These are phyloP conservation scores for Desmodesmus armatus DNA, from an alignment of 139 green algal genomes.

Conservation along the genomic window DNA sequence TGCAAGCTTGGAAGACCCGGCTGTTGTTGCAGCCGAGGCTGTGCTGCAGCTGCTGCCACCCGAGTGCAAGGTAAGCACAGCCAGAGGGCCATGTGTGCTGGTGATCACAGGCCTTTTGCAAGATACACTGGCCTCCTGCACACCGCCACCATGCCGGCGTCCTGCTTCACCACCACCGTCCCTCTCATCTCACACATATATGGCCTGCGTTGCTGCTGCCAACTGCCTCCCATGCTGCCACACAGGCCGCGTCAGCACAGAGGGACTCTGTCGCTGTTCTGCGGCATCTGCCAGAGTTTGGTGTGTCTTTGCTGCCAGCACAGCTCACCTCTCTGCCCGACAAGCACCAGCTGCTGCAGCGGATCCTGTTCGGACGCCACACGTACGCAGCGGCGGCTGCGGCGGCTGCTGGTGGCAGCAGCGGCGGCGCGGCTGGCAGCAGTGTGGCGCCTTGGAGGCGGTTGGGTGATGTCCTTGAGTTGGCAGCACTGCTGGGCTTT, in stretches of 20 bases:
- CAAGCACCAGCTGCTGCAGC: conserved; percentile 11
- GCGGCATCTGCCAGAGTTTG: conserved; percentile 31
- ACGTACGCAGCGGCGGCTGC: background rate
- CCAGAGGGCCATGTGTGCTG: background rate
- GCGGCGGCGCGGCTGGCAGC: background rate
- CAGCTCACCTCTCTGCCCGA: conserved; percentile 30
- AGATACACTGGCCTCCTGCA: no score
- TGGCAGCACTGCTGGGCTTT: conserved; percentile 39
- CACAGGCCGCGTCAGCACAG: conserved; percentile 24
- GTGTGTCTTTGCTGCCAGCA: conserved; percentile 26
- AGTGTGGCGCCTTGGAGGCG: conserved; percentile 36
- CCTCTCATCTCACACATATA: background rate
- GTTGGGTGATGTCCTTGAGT: conserved; percentile 37
- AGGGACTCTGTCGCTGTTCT: conserved; percentile 22
- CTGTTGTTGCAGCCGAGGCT: conserved; percentile 23
- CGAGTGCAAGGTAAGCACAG: background rate
- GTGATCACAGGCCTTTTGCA: background rate
- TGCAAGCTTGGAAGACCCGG: conserved; percentile 11
- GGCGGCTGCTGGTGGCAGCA: background rate
- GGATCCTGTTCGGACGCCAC: conserved; percentile 10
- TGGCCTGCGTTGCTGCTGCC: background rate
- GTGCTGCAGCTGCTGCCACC: conserved; percentile 26
- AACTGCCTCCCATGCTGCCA: background rate
- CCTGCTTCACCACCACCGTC: no score
- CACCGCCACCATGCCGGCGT: background rate